These are phyloP conservation scores for Botryotinia calthae DNA, from an alignment of 2,329 filamentous ascomycete species.

Conservation along the genomic window DNA sequence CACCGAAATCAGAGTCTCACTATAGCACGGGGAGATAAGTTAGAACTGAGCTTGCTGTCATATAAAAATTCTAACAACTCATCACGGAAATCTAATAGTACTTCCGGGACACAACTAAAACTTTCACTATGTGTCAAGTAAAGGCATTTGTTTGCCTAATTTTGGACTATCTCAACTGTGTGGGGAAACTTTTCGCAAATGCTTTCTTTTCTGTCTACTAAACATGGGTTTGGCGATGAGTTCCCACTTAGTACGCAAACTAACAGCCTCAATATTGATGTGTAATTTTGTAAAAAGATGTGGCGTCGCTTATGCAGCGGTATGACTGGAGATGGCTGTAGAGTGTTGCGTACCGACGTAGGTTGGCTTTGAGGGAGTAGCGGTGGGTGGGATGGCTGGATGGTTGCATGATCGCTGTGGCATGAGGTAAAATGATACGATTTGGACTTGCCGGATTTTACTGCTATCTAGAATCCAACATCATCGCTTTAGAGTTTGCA, in stretches of 20 bases:
- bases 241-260: conserved; percentile 5
- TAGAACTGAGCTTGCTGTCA: not conserved
- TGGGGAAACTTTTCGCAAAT: not conserved
- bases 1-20: not conserved
- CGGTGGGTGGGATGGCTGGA: conserved; percentile 1
- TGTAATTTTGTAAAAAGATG: not conserved
- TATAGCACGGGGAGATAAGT: not conserved
- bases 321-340: not conserved
- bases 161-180: not conserved
- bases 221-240: not conserved
- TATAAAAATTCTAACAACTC: conserved; percentile 6
- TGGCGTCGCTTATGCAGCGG: not conserved
- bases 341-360: not conserved
- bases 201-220: not conserved
- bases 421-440: not conserved
- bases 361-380: not conserved
- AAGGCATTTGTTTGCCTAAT: not conserved
- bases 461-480: not conserved
- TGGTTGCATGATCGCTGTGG: not conserved
- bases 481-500: not conserved
- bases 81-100: conserved; percentile 1
- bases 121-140: not conserved
- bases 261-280: conserved; percentile 14
- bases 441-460: not conserved
- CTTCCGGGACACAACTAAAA: conserved; percentile 3